Evolutionary conservation across 768 basidiomycete species (phyloP), one percentile per base, ranked within the genome.

Genomic region (Gymnopilus junonius): DNA sequence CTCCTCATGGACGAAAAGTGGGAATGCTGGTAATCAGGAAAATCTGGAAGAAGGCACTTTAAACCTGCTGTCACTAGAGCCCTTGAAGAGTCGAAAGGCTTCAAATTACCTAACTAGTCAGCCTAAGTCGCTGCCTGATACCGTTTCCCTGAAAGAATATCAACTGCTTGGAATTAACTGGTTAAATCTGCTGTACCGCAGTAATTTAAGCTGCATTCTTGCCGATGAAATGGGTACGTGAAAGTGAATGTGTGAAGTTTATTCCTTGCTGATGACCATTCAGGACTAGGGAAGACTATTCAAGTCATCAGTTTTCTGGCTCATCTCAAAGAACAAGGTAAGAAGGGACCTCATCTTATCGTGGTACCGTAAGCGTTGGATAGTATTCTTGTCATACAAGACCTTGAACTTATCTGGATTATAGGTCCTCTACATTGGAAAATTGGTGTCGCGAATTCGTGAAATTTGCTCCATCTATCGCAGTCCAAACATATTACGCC

Each of bases 401-500:
- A 61, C 63, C 61, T 63, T 58, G 53, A 62, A 53, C 62, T 17
- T 25, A 43, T 56, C 40, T 7, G 20, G 8, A 42, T 11, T 59
- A 10, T 65, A 96, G 94, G 31, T 94, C 97, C 3, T 99, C 97
- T 3, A 98, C 96, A 0, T 80, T 99, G 25, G 97, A 99, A 75
- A 99, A 99, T 71, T 99, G 97, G 97, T 92, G 94, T 75, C 86
- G 97, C 67, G 97, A 99, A 77, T 99, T 99, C 71, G 85, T 88
- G 25, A 87, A 89, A 34, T 99, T 99, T 70, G 92, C 92, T 2
- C 95, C 95, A 5, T 83, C 83, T 6, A 90, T 99, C 72, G 82
- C 86, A 17, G 87, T 98, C 6, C 90, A 92, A 72, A 93, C 93
- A 12, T 99, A 99, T 75, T 99, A 99, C 69, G 97, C 94, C 5